Evolutionary conservation across 495 filamentous ascomycete species (phyloP), one percentile per base, ranked within the genome.

Genomic region (Cercophora sp.): DNA sequence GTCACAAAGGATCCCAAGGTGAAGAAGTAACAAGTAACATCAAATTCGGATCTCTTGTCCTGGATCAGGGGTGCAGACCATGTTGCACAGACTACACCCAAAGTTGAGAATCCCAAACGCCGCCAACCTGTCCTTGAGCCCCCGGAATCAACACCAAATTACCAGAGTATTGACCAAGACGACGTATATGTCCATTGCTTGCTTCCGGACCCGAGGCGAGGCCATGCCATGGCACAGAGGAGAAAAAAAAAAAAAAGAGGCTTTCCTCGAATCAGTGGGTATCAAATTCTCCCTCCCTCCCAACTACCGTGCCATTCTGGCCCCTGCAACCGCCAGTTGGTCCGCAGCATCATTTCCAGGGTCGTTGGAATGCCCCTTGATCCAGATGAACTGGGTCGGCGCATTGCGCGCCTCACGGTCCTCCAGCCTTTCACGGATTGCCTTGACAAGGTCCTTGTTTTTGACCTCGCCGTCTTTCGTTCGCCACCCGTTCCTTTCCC

Each of bases 401-500:
- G 78, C 82, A 5, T 80, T 80, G 10, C 76, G 66, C 36, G 72
- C 67, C 23, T 82, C 71, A 34, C 93, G 76, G 57, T 84, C 80
- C 15, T 89, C 81, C n/a, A 96, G 85, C 52, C 79, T 81, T 15
- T 75, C 74, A 25, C 86, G 70, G 36, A 96, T 85, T 8, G 78
- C 78, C 69, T 88, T 76, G 43, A 97, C 73, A 18, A 98, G 67
- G 59, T 98, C 93, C 50, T 79, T 79, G 64, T 98, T 96, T 69
- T 90, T 82, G 4, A 98, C 93, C 0, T 77, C 72, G 8, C 79
- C 79, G 10, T 76, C 70, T 3, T 81, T 64, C 4, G 84, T 94
- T 64, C 75, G 79, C 93, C 92, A 98, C 3, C 79, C 76, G 56
- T 95, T 92, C 49, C 69, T 78, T 18, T 79, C 73, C 93, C 93